Base-by-base conservation (phyloP, 768 basidiomycete species). In the Kondoa malvinella region DNA sequence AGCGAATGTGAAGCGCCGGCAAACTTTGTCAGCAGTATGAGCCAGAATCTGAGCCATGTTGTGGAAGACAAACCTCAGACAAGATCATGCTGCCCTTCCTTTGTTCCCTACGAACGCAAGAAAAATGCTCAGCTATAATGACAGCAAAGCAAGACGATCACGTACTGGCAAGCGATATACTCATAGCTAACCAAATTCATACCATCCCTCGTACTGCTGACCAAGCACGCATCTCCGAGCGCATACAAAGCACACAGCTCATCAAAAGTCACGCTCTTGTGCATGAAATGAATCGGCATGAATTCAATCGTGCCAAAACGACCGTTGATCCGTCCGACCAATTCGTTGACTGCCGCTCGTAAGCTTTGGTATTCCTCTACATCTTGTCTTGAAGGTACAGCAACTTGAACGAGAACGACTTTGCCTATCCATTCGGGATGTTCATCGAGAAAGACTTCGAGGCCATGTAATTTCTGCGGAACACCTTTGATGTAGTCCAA, bases 101-200 rank as follows among this genome's bases (percentile, higher is more conserved):
- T 56, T 86, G 84, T 74, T 90, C 58, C 25, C 30, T 25, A 14
- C 25, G 50, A 8, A 60, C 8, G 12, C 8, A 14, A 25, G 58
- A 25, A 14, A 29, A 31, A 25, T 8, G 8, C 15, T 14, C 58
- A 60, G 8, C 30, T 25, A 60, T 25, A 14, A 25, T 4, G 4
- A 31, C 25, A 29, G 25, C 12, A 63, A 63, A 63, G 27, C 12
- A 17, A 16, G 3, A 27, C 27, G 30, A 60, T 25, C n/a, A 25
- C 58, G 12, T 33, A 86, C 75, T 97, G 95, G 73, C 89, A 92
- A 0, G 92, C 91, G 73, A 97, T 87, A 77, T 97, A 99, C 77
- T 99, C 95, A 79, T 97, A 99, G 14, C 92, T 94, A 58, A 97
- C 94, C 74, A 99, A 80, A 78, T 99, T 99, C 95, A 99, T 99